Conservation (phyloP, 768 basidiomycete species). For the Termitomyces sp. region DNA sequence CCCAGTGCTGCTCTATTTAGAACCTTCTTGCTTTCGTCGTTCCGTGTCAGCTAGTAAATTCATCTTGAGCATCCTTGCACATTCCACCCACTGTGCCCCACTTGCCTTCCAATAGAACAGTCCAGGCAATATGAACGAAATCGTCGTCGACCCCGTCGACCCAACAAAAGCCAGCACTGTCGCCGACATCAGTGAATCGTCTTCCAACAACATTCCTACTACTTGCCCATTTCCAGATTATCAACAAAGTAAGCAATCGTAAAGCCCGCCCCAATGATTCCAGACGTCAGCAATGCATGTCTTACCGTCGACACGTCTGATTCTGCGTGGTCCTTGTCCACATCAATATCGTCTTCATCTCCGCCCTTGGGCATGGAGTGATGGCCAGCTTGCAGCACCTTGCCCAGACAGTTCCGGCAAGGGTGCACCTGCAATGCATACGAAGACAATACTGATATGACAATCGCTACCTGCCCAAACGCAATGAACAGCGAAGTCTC, state of each 20-base stretch:
- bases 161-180: constrained; percentile 94
- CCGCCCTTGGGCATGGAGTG: constrained; percentile 17
- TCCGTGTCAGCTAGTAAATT: constrained; percentile 53
- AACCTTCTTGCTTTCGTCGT: constrained; percentile 49
- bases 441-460: constrained; percentile 83
- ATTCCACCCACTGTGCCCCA: constrained; percentile 4
- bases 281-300: constrained; percentile 63
- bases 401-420: constrained; percentile 87
- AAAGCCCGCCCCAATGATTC: constrained; percentile 61
- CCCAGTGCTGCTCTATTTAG: constrained; percentile 57
- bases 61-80: not conserved
- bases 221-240: constrained; percentile 69
- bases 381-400: constrained; percentile 60
- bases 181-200: constrained; percentile 1
- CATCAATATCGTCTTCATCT: constrained; percentile 25
- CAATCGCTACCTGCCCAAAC: constrained; percentile 88
- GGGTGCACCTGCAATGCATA: constrained; percentile 96
- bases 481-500: constrained; percentile 90
- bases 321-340: constrained; percentile 48
- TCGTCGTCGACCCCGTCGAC: constrained; percentile 92
- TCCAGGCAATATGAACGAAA: constrained; percentile 93
- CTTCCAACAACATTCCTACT: not conserved
- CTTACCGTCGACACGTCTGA: constrained; percentile 63
- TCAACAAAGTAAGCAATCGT: constrained; percentile 73
- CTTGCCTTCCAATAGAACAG: constrained; percentile 88